Conservation (phyloP, 257 asterid genomes). For the Lycium barbarum region DNA sequence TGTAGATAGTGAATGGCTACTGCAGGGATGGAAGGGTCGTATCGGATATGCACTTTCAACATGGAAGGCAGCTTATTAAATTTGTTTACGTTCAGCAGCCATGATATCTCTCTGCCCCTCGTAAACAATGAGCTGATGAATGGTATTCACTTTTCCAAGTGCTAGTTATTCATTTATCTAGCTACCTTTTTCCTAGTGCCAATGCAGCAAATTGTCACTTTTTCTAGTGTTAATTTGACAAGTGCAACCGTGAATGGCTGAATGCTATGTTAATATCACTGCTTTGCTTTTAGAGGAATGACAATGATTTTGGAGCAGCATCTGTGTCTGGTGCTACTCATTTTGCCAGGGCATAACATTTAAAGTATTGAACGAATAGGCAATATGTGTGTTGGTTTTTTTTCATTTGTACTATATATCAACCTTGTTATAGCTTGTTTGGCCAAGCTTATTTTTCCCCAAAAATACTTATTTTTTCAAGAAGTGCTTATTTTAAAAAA, state of each 20-base stretch:
- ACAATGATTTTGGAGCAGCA: not conserved
- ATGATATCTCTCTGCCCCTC: not conserved
- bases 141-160: not conserved
- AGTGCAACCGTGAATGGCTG: not conserved
- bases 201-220: no score
- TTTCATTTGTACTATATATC: not conserved
- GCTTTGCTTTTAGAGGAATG: not conserved
- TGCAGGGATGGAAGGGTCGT: constrained; percentile 35
- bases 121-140: not conserved
- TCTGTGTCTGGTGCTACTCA: not conserved
- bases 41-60: not conserved
- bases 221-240: not conserved
- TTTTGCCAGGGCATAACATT: not conserved
- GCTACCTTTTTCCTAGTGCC: no score
- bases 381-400: not conserved
- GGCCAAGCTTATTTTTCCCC: no score
- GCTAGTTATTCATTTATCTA: not conserved
- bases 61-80: constrained; percentile 24
- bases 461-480: no score
- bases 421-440: not conserved
- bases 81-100: not conserved
- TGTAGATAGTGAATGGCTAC: constrained; percentile 8
- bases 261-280: not conserved
- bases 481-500: no score
- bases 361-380: not conserved